These are phyloP conservation scores for Mycothermus thermophilus DNA, from an alignment of 495 filamentous ascomycete genomes.

Conservation along the genomic window DNA sequence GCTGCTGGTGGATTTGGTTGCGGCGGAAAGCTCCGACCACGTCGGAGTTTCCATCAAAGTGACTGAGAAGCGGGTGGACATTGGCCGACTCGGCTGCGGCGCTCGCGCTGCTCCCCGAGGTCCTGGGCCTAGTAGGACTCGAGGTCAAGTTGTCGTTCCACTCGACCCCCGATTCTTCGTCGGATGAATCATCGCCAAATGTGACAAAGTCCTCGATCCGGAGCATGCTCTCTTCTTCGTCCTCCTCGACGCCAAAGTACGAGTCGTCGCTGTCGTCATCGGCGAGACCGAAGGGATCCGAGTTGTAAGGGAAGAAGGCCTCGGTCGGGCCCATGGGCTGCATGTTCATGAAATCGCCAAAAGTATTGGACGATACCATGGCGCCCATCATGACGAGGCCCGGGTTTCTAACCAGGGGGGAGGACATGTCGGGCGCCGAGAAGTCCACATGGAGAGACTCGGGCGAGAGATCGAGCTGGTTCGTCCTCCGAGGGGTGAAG, in stretches of 20 bases:
- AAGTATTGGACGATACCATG: conserved; percentile 38
- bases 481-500: conserved; percentile 30
- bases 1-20: conserved; percentile 60
- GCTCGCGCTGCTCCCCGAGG: conserved; percentile 38
- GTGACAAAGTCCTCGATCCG: conserved; percentile 62
- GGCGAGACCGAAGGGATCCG: conserved; percentile 33
- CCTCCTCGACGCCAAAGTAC: conserved; percentile 31
- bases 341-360: conserved; percentile 43
- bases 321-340: conserved; percentile 60
- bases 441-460: conserved; percentile 35
- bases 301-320: conserved; percentile 59
- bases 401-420: conserved; percentile 52
- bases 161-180: conserved; percentile 34
- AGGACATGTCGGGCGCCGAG: conserved; percentile 29
- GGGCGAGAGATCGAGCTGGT: conserved; percentile 30
- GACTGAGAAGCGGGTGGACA: conserved; percentile 40
- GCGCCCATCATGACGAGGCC: conserved; percentile 66
- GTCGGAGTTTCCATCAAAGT: conserved; percentile 48
- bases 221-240: conserved; percentile 51
- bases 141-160: conserved; percentile 31
- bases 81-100: conserved; percentile 22
- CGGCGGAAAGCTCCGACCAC: conserved; percentile 67
- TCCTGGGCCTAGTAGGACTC: conserved; percentile 40
- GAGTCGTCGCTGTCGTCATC: conserved; percentile 21
- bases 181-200: conserved; percentile 45